Evolutionary conservation across 495 filamentous ascomycete species (phyloP), one percentile per base, ranked within the genome.

Genomic region (Trichoderma orchidacearum): DNA sequence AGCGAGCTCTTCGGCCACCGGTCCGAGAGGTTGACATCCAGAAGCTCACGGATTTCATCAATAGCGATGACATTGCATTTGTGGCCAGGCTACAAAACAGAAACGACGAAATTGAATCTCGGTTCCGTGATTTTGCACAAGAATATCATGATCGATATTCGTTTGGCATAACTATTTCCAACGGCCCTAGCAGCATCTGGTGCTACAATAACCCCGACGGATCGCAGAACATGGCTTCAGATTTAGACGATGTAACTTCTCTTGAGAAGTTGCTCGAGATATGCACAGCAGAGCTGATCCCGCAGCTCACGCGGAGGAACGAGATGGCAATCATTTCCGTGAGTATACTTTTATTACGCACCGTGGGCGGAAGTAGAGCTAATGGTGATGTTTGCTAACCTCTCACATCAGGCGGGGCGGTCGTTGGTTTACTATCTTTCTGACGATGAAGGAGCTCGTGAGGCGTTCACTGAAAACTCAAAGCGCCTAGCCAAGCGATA

Each of bases 401-500:
- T n/a, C 15, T 45, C 23, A 45, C 30, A 1, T 1, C 28, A 79
- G 76, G 60, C 66, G 2, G 69, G 70, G 0, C 78, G 77, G 55
- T 72, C 71, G 8, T 60, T 78, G 0, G 68, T 73, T 25, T 73
- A 77, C 60, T 75, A 71, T 63, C 75, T 80, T 58, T 45, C 62
- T 7, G 25, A 56, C 5, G 63, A 57, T 7, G 34, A 60, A 11
- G 21, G 30, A 6, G 62, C 71, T 12, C 63, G 64, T 0, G 66
- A 66, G 6, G 56, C 52, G 1, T 72, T 70, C 54, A 60, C 67
- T 17, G 27, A 53, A 3, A 58, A 65, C 13, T 65, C 79, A 41
- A 64, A 66, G 1, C 68, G 71, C 0, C 58, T 78, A 0, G 76
- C 76, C 4, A 72, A 71, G 58, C 76, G 73, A 61, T 77, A 76